These are phyloP conservation scores for Avena sativa DNA, from an alignment of 176 grass and related monocot genomes.

Conservation along the genomic window DNA sequence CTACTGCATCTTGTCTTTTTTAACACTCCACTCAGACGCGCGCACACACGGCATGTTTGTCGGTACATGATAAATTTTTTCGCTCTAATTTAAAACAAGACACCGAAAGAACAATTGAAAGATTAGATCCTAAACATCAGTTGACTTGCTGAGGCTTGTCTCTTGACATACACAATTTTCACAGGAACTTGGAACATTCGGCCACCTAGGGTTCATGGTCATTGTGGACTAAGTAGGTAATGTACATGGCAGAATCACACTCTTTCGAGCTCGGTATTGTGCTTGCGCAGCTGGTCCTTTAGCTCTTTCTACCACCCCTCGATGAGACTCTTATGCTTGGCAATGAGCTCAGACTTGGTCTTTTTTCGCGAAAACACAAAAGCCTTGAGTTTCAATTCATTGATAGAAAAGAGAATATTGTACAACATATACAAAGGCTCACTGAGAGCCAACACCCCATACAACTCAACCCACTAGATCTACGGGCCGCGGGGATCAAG, in stretches of 20 bases:
- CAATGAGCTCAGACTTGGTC: slow-evolving; percentile 73
- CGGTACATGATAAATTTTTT: background rate
- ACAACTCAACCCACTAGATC: no score
- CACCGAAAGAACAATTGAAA: background rate
- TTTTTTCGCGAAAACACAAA: background rate
- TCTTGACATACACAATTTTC: background rate
- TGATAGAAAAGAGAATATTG: no score
- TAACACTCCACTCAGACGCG: background rate
- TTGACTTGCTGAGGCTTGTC: no score
- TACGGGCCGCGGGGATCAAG: no score
- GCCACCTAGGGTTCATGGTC: background rate
- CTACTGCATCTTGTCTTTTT: background rate
- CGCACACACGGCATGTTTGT: no score
- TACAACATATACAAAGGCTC: no score
- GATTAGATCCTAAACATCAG: slow-evolving; percentile 22
- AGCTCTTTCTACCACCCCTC: slow-evolving; percentile 76
- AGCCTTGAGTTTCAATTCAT: no score
- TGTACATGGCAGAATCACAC: slow-evolving; percentile 41
- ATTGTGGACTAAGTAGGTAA: background rate
- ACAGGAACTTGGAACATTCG: background rate
- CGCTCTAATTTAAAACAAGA: background rate
- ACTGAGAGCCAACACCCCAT: no score
- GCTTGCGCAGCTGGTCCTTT: slow-evolving; percentile 74
- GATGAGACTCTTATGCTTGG: slow-evolving; percentile 70
- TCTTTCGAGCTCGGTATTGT: slow-evolving; percentile 74